Evolutionary conservation across 371 early-diverging fungal species (phyloP).

Genomic region (Mortierella sp.): DNA sequence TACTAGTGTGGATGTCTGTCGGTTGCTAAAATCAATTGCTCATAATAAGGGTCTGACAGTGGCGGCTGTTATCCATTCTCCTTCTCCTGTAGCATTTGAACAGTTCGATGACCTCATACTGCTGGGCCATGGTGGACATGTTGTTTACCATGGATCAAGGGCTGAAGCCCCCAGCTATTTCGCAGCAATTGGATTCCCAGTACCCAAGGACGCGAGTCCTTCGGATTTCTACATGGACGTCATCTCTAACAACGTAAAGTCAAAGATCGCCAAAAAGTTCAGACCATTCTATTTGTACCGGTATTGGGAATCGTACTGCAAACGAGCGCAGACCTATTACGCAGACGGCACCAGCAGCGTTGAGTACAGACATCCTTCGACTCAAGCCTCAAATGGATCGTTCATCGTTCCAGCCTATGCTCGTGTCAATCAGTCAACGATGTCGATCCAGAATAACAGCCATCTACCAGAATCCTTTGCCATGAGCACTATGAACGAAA

Average conservation of each 20-base stretch:
- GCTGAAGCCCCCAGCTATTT: constrained; percentile 64
- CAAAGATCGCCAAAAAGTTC: constrained; percentile 50
- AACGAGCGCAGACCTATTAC: constrained; percentile 46
- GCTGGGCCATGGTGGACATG: constrained; percentile 73
- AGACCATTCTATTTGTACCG: constrained; percentile 47
- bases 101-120: constrained; percentile 80
- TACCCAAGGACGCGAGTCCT: constrained; percentile 65
- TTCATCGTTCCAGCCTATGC: constrained; percentile 56
- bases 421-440: constrained; percentile 79
- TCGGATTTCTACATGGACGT: constrained; percentile 76
- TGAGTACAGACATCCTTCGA: constrained; percentile 59
- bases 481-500: constrained; percentile 21
- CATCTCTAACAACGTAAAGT: constrained; percentile 61
- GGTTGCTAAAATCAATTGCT: constrained; percentile 68
- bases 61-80: constrained; percentile 83
- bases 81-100: constrained; percentile 72
- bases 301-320: constrained; percentile 56
- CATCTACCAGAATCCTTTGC: constrained; percentile 20
- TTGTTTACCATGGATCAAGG: constrained; percentile 74
- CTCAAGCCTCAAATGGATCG: background rate
- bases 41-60: constrained; percentile 72
- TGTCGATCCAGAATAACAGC: constrained; percentile 78
- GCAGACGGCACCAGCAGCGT: constrained; percentile 90
- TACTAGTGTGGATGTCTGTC: constrained; percentile 76
- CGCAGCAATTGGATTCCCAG: constrained; percentile 66